phyloP scores from a whole-genome alignment of 306 rosid species.

The Casuarina equisetifolia region DNA sequence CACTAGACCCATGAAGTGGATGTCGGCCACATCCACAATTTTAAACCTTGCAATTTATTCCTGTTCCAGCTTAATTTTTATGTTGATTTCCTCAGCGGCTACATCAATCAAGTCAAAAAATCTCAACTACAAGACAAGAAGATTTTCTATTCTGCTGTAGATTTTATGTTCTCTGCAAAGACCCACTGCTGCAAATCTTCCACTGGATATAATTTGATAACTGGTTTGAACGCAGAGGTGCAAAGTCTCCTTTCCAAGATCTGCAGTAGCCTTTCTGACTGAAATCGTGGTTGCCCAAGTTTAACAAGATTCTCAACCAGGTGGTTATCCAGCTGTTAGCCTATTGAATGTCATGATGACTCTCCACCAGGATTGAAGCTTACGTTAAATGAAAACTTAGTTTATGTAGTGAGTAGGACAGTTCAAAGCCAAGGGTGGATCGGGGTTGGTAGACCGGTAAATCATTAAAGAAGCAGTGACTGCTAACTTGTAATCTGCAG shows the following conservation, averaged over 20 bases:
- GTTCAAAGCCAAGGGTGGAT: background rate
- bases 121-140: slow-evolving; percentile 15
- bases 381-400: slow-evolving; percentile 9
- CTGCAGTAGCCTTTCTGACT: background rate
- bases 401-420: background rate
- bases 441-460: slow-evolving; percentile 20
- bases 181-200: slow-evolving; percentile 10
- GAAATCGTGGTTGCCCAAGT: too few relatives aligned
- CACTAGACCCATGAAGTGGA: slow-evolving; percentile 24
- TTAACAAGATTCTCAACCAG: slow-evolving; percentile 26
- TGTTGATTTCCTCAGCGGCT: slow-evolving; percentile 3
- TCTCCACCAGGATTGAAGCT: background rate
- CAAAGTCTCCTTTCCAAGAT: too few relatives aligned
- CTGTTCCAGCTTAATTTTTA: slow-evolving; percentile 20
- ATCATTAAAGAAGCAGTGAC: slow-evolving; percentile 24
- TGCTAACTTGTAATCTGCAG: slow-evolving; percentile 22
- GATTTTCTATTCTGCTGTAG: background rate
- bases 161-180: slow-evolving; percentile 7
- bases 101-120: slow-evolving; percentile 21
- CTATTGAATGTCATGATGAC: slow-evolving; percentile 29
- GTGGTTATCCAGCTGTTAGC: slow-evolving; percentile 12
- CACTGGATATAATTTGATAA: too few relatives aligned
- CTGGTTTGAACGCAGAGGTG: too few relatives aligned
- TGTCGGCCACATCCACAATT: slow-evolving; percentile 57
- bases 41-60: slow-evolving; percentile 16